phyloP scores from a whole-genome alignment of 768 basidiomycete species.

The Boletus sp. region DNA sequence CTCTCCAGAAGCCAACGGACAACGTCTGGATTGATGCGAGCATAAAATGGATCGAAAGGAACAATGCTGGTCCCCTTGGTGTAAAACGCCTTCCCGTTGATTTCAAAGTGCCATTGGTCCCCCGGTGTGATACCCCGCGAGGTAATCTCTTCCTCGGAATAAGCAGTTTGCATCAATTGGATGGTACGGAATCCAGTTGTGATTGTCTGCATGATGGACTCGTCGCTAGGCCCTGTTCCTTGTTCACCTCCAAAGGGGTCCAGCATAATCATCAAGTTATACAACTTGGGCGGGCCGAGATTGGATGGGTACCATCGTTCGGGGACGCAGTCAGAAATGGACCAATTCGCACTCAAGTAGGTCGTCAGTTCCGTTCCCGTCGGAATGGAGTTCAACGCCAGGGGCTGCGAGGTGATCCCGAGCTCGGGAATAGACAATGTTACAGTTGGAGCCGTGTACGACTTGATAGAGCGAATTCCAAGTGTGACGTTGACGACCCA shows the following conservation, averaged over 20 bases:
- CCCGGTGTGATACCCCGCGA: conserved; percentile 54
- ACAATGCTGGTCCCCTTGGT: conserved; percentile 57
- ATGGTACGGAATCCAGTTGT: conserved; percentile 62
- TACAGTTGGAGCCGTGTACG: conserved; percentile 36
- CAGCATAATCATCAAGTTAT: conserved; percentile 48
- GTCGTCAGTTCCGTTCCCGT: conserved; percentile 29
- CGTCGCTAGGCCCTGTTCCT: conserved; percentile 7
- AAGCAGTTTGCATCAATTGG: conserved; percentile 48
- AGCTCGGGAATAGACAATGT: conserved; percentile 49
- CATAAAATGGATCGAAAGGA: conserved; percentile 61
- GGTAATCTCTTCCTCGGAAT: conserved; percentile 43
- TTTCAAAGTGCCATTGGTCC: conserved; percentile 59
- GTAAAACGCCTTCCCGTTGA: conserved; percentile 58
- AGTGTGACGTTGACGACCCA: conserved; percentile 58
- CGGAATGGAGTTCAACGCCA: conserved; percentile 22
- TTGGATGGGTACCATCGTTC: conserved; percentile 56
- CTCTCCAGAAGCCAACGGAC: conserved; percentile 58
- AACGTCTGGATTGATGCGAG: conserved; percentile 46
- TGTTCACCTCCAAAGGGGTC: conserved; percentile 19
- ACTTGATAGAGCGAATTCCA: conserved; percentile 42
- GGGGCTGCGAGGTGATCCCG: conserved; percentile 35
- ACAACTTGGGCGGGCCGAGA: conserved; percentile 53
- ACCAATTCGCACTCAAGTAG: conserved; percentile 45
- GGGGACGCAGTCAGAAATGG: conserved; percentile 44
- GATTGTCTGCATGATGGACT: conserved; percentile 38